These are phyloP conservation scores for Periconia sp. DNA, from an alignment of 2,329 filamentous ascomycete genomes.

Conservation along the genomic window DNA sequence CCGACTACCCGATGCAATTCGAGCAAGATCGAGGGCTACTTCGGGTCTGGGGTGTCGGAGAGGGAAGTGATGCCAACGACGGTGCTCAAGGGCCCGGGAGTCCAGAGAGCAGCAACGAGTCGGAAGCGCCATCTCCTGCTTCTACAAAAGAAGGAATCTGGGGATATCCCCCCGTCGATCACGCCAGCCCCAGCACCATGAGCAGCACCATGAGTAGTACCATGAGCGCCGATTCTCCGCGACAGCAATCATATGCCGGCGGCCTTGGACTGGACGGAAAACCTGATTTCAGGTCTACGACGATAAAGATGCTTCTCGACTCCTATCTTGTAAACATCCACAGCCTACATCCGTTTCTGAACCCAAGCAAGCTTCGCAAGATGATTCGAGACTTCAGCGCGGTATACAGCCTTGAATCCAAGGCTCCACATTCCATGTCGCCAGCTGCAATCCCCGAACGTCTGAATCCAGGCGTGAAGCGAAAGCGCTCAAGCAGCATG, in stretches of 20 bases:
- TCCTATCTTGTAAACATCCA: constrained; percentile 68
- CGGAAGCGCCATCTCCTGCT: constrained; percentile 48
- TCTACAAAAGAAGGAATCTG: constrained; percentile 56
- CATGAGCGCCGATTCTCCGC: constrained; percentile 25
- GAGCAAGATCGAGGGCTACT: constrained; percentile 78
- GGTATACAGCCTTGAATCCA: constrained; percentile 41
- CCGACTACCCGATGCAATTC: constrained; percentile 74
- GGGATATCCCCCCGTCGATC: constrained; percentile 55
- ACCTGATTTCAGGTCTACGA: constrained; percentile 60
- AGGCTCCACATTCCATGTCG: constrained; percentile 23
- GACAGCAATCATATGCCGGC: constrained; percentile 50
- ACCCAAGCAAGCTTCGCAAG: constrained; percentile 57
- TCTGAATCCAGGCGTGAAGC: constrained; percentile 37
- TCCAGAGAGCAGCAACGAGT: constrained; percentile 44
- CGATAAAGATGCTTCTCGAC: constrained; percentile 57
- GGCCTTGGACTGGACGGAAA: constrained; percentile 60
- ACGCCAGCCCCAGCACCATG: constrained; percentile 35
- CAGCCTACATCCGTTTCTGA: constrained; percentile 68
- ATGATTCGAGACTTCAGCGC: constrained; percentile 58
- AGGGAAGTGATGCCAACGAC: constrained; percentile 69
- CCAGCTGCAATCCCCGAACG: constrained; percentile 26
- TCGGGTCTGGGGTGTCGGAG: constrained; percentile 78
- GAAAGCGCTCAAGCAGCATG: constrained; percentile 40
- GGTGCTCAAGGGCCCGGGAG: constrained; percentile 46
- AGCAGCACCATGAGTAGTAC: constrained; percentile 27